phyloP scores from a whole-genome alignment of 2,329 filamentous ascomycete species.

The Colletotrichum incanum region DNA sequence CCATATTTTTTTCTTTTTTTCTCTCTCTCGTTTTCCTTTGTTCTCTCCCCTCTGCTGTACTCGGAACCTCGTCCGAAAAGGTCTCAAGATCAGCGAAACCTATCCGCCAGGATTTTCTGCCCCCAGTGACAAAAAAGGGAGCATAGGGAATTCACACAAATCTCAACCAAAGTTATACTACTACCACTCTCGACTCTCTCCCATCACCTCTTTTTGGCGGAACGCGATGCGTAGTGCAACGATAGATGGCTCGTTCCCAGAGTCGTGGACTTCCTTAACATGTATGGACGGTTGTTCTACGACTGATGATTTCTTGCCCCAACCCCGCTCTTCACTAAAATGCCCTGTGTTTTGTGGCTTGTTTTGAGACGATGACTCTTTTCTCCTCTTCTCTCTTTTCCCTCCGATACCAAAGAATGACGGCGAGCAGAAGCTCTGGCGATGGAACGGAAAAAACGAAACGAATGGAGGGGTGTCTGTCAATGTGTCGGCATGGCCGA shows the following conservation, averaged over 20 bases:
- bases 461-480: neutral
- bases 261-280: neutral
- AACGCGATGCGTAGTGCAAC: conserved; percentile 22
- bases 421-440: conserved; percentile 10
- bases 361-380: neutral
- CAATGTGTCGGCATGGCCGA: neutral
- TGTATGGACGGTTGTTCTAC: neutral
- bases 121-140: conserved; percentile 37
- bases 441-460: neutral
- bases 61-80: conserved; percentile 28
- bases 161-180: conserved; percentile 39
- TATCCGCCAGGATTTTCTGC: conserved; percentile 30
- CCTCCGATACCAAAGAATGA: conserved; percentile 36
- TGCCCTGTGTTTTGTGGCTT: neutral
- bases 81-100: conserved; percentile 27
- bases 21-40: conserved; percentile 38
- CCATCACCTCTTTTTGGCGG: neutral
- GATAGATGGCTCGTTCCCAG: conserved; percentile 19
- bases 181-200: neutral
- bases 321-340: neutral
- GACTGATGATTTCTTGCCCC: conserved; percentile 1
- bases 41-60: conserved; percentile 34
- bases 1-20: conserved; percentile 25
- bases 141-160: conserved; percentile 37
- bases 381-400: conserved; percentile 7